These are phyloP conservation scores for Psidium guajava DNA, from an alignment of 345 rosid genomes.

Conservation along the genomic window DNA sequence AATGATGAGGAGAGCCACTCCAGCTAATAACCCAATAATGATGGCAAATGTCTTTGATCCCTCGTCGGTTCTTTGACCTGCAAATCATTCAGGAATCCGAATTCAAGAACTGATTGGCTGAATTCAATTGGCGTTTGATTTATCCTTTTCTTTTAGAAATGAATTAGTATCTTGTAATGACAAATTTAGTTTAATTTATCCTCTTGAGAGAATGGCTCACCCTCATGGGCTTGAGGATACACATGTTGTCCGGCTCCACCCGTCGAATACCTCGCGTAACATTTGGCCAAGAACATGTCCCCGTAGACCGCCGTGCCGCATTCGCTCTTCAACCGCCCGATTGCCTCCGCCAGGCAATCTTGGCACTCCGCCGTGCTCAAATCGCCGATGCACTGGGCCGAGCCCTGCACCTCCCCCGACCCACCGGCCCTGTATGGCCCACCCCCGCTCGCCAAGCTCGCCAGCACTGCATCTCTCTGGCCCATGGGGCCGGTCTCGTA, in stretches of 20 bases:
- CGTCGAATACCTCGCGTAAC: constrained; percentile 59
- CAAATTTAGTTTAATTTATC: neutral
- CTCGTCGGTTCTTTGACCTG: constrained; percentile 10
- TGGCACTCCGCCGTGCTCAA: constrained; percentile 50
- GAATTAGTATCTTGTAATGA: neutral
- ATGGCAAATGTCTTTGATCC: constrained; percentile 81
- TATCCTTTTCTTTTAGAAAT: neutral
- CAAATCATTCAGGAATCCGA: neutral
- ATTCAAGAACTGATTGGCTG: neutral
- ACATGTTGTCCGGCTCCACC: constrained; percentile 15
- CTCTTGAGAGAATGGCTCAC: neutral
- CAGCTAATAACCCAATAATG: constrained; percentile 71
- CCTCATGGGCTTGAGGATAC: constrained; percentile 16
- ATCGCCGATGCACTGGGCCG: constrained; percentile 86
- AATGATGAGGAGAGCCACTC: constrained; percentile 62
- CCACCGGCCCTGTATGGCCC: constrained; percentile 61
- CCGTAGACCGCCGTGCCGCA: constrained; percentile 59
- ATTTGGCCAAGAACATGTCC: constrained; percentile 72
- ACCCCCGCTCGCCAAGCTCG: constrained; percentile 23
- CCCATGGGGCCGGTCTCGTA: constrained; percentile 37
- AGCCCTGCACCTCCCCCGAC: constrained; percentile 70
- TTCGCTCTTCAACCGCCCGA: constrained; percentile 57
- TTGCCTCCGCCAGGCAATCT: constrained; percentile 67
- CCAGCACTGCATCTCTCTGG: constrained; percentile 51
- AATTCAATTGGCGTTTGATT: neutral